These are phyloP conservation scores for Tetrapisispora phaffii DNA, from an alignment of 805 yeast species.

Conservation along the genomic window DNA sequence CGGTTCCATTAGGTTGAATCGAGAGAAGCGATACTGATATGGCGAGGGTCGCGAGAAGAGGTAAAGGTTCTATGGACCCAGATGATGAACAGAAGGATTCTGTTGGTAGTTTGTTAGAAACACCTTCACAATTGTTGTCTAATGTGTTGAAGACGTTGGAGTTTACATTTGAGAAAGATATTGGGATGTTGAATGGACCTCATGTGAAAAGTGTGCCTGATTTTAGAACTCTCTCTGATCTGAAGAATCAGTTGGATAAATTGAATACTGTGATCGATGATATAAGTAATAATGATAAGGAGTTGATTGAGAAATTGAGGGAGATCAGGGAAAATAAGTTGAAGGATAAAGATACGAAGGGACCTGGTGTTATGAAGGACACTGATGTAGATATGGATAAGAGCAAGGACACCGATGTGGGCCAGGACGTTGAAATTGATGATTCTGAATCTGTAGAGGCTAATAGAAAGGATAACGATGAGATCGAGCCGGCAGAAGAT, in stretches of 20 bases:
- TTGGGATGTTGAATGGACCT: slow-evolving; percentile 56
- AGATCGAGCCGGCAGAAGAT: background rate
- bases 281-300: slow-evolving; percentile 11
- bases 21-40: too few relatives aligned
- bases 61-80: slow-evolving; percentile 11
- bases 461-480: background rate
- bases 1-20: too few relatives aligned
- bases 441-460: too few relatives aligned
- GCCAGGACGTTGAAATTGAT: too few relatives aligned
- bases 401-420: too few relatives aligned
- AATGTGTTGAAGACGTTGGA: slow-evolving; percentile 44
- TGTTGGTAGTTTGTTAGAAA: background rate
- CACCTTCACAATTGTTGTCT: slow-evolving; percentile 35
- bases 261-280: slow-evolving; percentile 15
- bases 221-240: slow-evolving; percentile 34
- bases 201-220: slow-evolving; percentile 35
- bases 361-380: background rate
- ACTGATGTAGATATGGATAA: too few relatives aligned
- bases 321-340: slow-evolving; percentile 8
- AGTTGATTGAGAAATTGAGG: slow-evolving; percentile 12
- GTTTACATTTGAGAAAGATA: slow-evolving; percentile 46
- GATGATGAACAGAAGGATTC: background rate
- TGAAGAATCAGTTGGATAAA: slow-evolving; percentile 31
- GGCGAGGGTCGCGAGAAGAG: slow-evolving; percentile 22
- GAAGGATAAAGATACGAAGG: background rate